Base-by-base conservation (phyloP, 1,284 basidiomycete species). In the Anthracocystis walkeri region DNA sequence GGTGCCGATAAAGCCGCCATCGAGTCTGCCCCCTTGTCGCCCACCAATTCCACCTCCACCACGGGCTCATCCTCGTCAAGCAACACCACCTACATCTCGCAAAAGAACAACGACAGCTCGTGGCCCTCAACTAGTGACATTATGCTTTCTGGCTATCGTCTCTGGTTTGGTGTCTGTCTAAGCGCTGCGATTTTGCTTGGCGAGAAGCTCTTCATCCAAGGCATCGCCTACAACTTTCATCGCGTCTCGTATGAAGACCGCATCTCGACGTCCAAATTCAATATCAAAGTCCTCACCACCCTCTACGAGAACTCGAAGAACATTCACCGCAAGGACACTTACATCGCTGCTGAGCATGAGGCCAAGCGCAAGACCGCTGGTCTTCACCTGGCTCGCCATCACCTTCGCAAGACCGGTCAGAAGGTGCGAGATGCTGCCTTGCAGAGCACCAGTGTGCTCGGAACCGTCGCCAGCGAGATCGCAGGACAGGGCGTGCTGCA, bases 191-290 rank as follows among this genome's bases (percentile, higher is more conserved):
- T 95, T 25, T 88, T 95, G 8, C 88, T 93, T 10, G 90, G 89
- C 55, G 93, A 96, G 85, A 97, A 97, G 85, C 89, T 95, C 70
- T 85, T 91, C 16, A 92, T 97, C 62, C 95, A 97, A 84, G 90
- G 68, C 58, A 85, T 85, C 61, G 77, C 86, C 2, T 86, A 85
- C 77, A 92, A 92, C 82, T 96, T 95, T 88, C 94, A 96, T 86
- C 91, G 93, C 81, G 89, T 91, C 74, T 93, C 92, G 10, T 96
- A 94, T 84, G 92, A 92, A 60, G 93, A 95, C 78, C 90, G 94
- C 61, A 92, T 96, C 75, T 87, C 89, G 33, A 90, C 92, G 68
- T 93, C 95, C 83, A 94, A 95, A 84, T 90, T 91, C 81, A 91
- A 93, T 29, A 89, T 94, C 66, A 89, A 88, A 74, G 88, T 90